Conservation (phyloP, 192 early-diverging fungal species). For the Backusella mclennaniae region DNA sequence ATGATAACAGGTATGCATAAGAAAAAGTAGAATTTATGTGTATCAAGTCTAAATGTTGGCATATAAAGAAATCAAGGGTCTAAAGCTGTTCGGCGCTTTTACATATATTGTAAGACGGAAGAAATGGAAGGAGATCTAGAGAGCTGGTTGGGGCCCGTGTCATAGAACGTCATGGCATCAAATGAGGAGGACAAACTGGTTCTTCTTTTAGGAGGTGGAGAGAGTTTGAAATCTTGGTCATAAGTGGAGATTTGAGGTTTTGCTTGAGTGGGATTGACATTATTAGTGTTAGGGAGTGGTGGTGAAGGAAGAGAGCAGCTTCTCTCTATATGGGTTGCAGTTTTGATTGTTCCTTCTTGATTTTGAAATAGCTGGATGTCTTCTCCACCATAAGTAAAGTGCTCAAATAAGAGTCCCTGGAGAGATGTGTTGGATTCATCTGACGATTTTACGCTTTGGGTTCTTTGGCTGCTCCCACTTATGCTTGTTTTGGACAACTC, state of each 20-base stretch:
- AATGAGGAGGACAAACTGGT: neutral
- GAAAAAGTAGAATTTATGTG: neutral
- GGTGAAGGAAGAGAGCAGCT: neutral
- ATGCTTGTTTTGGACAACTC: neutral
- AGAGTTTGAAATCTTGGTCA: slow-evolving; percentile 9
- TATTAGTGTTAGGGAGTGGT: neutral
- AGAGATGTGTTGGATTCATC: neutral
- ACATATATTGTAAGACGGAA: neutral
- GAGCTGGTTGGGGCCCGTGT: neutral
- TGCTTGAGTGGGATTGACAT: neutral
- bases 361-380: slow-evolving; percentile 4
- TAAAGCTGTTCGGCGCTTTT: neutral
- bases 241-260: neutral
- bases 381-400: slow-evolving; percentile 22
- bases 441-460: neutral
- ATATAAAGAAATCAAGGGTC: neutral
- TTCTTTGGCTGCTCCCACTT: neutral
- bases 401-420: slow-evolving; percentile 9
- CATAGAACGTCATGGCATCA: slow-evolving; percentile 6
- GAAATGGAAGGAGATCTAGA: slow-evolving; percentile 1
- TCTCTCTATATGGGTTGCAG: neutral
- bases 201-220: slow-evolving; percentile 12
- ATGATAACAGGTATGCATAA: neutral
- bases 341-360: neutral
- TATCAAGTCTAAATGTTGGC: neutral